Evolutionary conservation across 805 yeast genomes (phyloP).

Genomic region (Candida argentea): DNA sequence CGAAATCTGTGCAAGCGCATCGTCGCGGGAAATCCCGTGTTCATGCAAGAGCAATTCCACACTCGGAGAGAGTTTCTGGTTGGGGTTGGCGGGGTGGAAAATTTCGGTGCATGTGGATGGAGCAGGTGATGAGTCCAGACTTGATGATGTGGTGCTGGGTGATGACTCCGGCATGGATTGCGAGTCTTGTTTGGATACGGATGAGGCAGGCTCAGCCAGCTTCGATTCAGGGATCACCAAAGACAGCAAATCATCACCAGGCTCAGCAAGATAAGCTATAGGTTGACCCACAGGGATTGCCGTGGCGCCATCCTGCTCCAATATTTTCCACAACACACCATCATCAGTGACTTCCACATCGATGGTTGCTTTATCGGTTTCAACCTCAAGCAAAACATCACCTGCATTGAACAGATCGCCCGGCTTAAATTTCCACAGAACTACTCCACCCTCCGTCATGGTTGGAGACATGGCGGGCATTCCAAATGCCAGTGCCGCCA

Average conservation of each 20-base stretch:
- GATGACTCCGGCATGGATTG: slow-evolving; percentile 6
- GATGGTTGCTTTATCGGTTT: slow-evolving; percentile 76
- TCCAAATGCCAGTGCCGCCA: slow-evolving; percentile 43
- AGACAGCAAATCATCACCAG: slow-evolving; percentile 66
- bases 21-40: slow-evolving; percentile 54
- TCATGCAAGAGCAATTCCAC: slow-evolving; percentile 56
- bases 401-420: slow-evolving; percentile 71
- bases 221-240: slow-evolving; percentile 48
- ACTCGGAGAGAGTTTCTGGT: slow-evolving; percentile 68
- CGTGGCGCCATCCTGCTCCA: slow-evolving; percentile 60
- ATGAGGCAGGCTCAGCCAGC: too few relatives aligned
- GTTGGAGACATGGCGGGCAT: slow-evolving; percentile 99
- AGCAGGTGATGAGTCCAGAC: slow-evolving; percentile 6
- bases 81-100: slow-evolving; percentile 45
- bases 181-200: slow-evolving; percentile 12
- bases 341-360: slow-evolving; percentile 89
- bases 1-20: slow-evolving; percentile 59
- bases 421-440: slow-evolving; percentile 72
- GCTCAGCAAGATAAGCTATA: slow-evolving; percentile 84
- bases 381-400: slow-evolving; percentile 74
- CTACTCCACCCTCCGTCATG: slow-evolving; percentile 92
- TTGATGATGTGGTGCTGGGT: slow-evolving; percentile 2
- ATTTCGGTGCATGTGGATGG: slow-evolving; percentile 7
- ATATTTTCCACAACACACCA: slow-evolving; percentile 75
- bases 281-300: slow-evolving; percentile 80